Base-by-base conservation (phyloP, 768 basidiomycete genomes). In the Lanmaoa pseudosensibilis region DNA sequence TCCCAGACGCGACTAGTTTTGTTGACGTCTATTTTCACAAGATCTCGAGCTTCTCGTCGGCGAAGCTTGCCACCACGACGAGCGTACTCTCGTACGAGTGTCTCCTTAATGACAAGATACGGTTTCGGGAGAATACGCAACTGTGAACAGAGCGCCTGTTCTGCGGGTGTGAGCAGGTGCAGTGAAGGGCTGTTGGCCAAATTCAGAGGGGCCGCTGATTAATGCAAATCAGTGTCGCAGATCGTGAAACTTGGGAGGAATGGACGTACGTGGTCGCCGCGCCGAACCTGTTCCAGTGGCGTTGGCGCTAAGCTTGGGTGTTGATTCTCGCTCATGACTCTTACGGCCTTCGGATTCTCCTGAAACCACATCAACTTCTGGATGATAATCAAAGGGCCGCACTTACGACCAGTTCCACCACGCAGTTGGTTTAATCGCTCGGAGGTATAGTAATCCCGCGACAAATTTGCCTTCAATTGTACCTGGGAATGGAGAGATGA, bases 51-150 rank as follows among this genome's bases (percentile, higher is more conserved):
- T 71, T 97, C 94, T 51, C 94, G 80, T 32, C 91, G 82, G 47
- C 90, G 88, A 43, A 98, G 79, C 69, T 91, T 90, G 12, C 95
- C 95, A 21, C 90, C 89, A 52, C 94, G 80, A 27, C 93, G 81
- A 1, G 92, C 92, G 64, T 93, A 97, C 76, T 98, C 96, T 33
- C 94, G 84, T 32, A 99, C 87, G 40, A 97, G 83, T 5, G 90
- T 92, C 72, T 97, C 94, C 70, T 99, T 99, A 75, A 98, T 91
- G 57, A 90, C 85, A 50, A 99, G 85, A 70, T 97, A 99, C 1
- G 97, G 94, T 67, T 93, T 92, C 1, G 97, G 96, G 19, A 97
- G 80, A 55, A 99, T 94, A 7, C 94, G 88, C 32, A 98, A 80
- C 53, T 84, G 81, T 3, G 93, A 90, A 69, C 97, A 98, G 21